Base-by-base conservation (phyloP, 768 basidiomycete species). In the Strobilomyces echinocephalus region DNA sequence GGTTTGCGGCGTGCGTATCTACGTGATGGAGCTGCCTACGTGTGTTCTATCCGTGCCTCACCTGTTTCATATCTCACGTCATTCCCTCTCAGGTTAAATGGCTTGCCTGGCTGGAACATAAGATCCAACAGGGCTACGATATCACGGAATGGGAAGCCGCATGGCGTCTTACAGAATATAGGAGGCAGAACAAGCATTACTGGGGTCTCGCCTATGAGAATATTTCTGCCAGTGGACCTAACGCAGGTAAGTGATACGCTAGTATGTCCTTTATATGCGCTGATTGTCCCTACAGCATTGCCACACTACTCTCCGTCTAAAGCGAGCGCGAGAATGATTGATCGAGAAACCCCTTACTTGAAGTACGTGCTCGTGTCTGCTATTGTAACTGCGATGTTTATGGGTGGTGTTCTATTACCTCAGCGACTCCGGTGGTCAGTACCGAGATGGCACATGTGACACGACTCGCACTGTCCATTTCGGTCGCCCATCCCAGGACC, bases 101-200 rank as follows among this genome's bases (percentile, higher is more conserved):
- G 84, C 81, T 94, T 54, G 88, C 92, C 1, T 95, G 93, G 92
- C 75, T 99, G 2, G 93, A 97, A 52, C 71, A 82, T 53, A 88
- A 91, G 69, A 75, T 95, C 36, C 68, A 74, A 10, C 79, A 86
- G 54, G 87, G 87, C 46, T 88, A 88, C 63, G 80, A 86, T 55
- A 86, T 98, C 59, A 88, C 88, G 7, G 95, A 98, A 71, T 97
- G 88, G 74, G 91, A 95, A 65, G 94, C 95, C 12, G 90, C 84
- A 1, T 90, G 85, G 68, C 81, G 89, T 49, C 73, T 97, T 52
- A 87, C 84, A 0, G 84, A 88, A 70, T 90, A 81, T 67, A 77
- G 92, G 55, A 74, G 81, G 62, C 77, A 82, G 63, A 76, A 80
- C 60, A 84, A 85, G 70, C 73, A 87, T 58, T 91, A 85, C 65